These are phyloP conservation scores for Fusarium kyushuense DNA, from an alignment of 2,329 filamentous ascomycete species.

Conservation along the genomic window DNA sequence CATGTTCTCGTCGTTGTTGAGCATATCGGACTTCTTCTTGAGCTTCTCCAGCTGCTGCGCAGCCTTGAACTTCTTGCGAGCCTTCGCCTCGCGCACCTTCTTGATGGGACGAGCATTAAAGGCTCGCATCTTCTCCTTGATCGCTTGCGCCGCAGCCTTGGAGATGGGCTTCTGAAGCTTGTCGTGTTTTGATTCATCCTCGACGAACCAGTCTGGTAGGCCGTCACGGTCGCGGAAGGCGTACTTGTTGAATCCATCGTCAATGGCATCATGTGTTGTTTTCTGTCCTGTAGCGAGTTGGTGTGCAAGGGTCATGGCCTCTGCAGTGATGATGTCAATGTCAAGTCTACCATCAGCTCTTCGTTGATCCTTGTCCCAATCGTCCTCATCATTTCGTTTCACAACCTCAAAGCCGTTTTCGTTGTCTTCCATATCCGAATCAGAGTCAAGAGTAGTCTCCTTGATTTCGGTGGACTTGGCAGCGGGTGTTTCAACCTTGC, in stretches of 20 bases:
- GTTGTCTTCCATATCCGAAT: constrained; percentile 56
- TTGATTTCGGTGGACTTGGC: constrained; percentile 15
- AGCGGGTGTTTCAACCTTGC: constrained; percentile 38
- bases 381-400: constrained; percentile 61
- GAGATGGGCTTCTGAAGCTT: constrained; percentile 89
- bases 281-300: constrained; percentile 88
- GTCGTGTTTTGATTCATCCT: constrained; percentile 89
- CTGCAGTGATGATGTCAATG: constrained; percentile 98
- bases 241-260: constrained; percentile 94
- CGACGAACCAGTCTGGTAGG: constrained; percentile 96
- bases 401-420: constrained; percentile 72
- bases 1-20: constrained; percentile 90
- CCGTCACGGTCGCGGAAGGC: constrained; percentile 92
- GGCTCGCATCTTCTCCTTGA: constrained; percentile 93
- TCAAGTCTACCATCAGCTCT: constrained; percentile 76
- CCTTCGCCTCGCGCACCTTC: constrained; percentile 97
- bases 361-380: constrained; percentile 76
- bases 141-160: constrained; percentile 88
- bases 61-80: constrained; percentile 96
- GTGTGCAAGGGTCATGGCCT: constrained; percentile 98
- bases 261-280: constrained; percentile 81
- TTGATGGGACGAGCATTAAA: constrained; percentile 98
- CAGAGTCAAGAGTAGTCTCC: constrained; percentile 46
- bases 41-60: constrained; percentile 92
- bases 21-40: constrained; percentile 93